Conservation (phyloP, 2,329 filamentous ascomycete genomes). For the Aureobasidium subglaciale region DNA sequence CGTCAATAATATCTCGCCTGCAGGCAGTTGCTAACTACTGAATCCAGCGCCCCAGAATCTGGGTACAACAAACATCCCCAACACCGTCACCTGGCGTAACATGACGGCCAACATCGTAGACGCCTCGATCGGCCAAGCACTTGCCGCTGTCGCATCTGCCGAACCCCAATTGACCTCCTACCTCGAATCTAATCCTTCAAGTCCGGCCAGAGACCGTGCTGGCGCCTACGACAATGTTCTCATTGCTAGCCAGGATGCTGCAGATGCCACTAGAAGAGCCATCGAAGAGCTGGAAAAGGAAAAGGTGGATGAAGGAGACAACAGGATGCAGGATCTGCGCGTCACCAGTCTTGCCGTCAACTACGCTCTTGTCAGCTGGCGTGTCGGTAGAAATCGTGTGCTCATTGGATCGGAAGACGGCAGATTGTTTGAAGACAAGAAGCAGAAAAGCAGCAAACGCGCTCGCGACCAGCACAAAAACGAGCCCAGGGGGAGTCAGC, state of each 20-base stretch:
- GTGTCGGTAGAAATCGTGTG: conserved; percentile 85
- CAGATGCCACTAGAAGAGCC: conserved; percentile 85
- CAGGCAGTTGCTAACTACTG: conserved; percentile 13
- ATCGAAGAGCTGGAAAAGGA: conserved; percentile 86
- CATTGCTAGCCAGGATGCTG: conserved; percentile 83
- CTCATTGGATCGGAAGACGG: conserved; percentile 80
- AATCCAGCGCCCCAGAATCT: conserved; percentile 10
- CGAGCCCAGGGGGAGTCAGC: conserved; percentile 65
- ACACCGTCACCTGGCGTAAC: conserved; percentile 76
- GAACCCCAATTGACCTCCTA: conserved; percentile 46
- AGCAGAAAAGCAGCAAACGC: conserved; percentile 48
- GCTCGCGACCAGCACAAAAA: conserved; percentile 48
- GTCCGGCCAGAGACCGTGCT: conserved; percentile 57
- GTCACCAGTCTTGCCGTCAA: conserved; percentile 90
- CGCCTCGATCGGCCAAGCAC: conserved; percentile 78
- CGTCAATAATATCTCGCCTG: background rate
- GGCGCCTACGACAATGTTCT: conserved; percentile 88
- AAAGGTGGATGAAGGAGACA: conserved; percentile 73
- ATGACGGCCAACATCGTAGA: conserved; percentile 85
- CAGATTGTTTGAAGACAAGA: conserved; percentile 47
- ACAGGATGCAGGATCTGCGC: conserved; percentile 84
- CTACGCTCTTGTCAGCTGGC: conserved; percentile 89
- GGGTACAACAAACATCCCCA: conserved; percentile 47
- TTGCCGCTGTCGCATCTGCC: conserved; percentile 59
- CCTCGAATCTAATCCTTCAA: conserved; percentile 36